Evolutionary conservation across 352 stramenopile species (phyloP).

Genomic region (Phytophthora quininea): DNA sequence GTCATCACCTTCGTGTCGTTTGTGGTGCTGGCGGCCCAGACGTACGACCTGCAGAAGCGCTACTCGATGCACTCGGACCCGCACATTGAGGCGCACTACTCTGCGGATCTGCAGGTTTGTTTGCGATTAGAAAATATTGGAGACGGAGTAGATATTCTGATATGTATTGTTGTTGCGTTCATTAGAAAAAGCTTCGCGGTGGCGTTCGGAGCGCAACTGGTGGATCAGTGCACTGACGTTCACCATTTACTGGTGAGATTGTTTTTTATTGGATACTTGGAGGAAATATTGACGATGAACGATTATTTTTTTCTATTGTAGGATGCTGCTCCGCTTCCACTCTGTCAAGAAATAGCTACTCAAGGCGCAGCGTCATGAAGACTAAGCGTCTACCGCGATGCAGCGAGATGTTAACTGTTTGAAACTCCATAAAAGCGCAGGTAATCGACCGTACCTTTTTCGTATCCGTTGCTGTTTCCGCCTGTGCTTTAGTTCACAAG

Average conservation of each 20-base stretch:
- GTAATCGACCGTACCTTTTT: background rate
- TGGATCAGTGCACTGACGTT: constrained; percentile 88
- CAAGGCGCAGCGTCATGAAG: constrained; percentile 64
- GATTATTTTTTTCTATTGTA: constrained; percentile 25
- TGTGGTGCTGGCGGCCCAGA: constrained; percentile 63
- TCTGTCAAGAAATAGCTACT: constrained; percentile 82
- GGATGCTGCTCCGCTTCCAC: constrained; percentile 84
- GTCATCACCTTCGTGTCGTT: constrained; percentile 81
- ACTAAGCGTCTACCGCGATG: constrained; percentile 31
- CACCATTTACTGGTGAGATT: constrained; percentile 53
- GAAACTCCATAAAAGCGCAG: background rate
- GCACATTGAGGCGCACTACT: constrained; percentile 65
- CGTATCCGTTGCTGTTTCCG: no score
- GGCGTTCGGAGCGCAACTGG: constrained; percentile 82
- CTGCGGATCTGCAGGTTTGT: constrained; percentile 70
- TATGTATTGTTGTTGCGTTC: background rate
- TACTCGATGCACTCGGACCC: constrained; percentile 35
- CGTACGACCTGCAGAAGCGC: constrained; percentile 81
- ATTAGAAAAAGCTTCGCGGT: constrained; percentile 77
- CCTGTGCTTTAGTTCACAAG: no score
- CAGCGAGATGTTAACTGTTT: background rate
- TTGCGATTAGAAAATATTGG: background rate
- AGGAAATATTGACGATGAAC: background rate
- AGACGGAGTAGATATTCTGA: background rate
- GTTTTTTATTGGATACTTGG: background rate